Base-by-base conservation (phyloP, 805 yeast genomes). In the Saturnispora halmiae region DNA sequence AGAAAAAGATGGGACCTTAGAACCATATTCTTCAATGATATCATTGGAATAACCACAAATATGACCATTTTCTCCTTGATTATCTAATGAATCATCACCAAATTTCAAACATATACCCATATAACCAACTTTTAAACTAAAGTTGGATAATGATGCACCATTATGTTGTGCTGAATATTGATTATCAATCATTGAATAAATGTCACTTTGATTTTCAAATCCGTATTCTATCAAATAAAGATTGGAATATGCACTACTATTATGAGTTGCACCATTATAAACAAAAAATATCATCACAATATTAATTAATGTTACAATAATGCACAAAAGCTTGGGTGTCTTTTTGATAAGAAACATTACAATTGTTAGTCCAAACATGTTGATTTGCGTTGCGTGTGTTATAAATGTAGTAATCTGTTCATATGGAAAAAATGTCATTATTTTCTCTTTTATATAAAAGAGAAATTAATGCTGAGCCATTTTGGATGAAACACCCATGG, bases 251-350 rank as follows among this genome's bases (percentile, higher is more conserved):
- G 42, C 47, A 13, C 28, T 11, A 15, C 45, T 40, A 31, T 46
- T 36, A 34, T 46, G 49, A 3, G 49, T 46, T 15, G 47, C 36
- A 19, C 47, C 45, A 22, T 41, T 46, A 33, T 41, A 41, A 11
- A 46, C 47, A 41, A 46, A 41, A 29, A 46, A 46, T 4, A 46
- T 16, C 45, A 46, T 41, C 7, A 46, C 34, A 28, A 46, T 39
- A 26, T 41, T 41, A 11, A 46, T 31, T 9, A 46, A 25, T 5
- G 49, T 46, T 8, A 46, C 2, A 8, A 46, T 9, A 4, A 36
- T 4, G 21, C 36, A 38, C 10, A 46, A 2, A 3, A 46, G 18
- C 19, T 46, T 46, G 18, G 47, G 47, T 5, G 42, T 22, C 3
- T 34, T 44, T 32, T 41, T 43, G 6, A 28, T 35, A n/a, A 42